phyloP scores from a whole-genome alignment of 140 eudicot genomes.

The Anethum foeniculum region DNA sequence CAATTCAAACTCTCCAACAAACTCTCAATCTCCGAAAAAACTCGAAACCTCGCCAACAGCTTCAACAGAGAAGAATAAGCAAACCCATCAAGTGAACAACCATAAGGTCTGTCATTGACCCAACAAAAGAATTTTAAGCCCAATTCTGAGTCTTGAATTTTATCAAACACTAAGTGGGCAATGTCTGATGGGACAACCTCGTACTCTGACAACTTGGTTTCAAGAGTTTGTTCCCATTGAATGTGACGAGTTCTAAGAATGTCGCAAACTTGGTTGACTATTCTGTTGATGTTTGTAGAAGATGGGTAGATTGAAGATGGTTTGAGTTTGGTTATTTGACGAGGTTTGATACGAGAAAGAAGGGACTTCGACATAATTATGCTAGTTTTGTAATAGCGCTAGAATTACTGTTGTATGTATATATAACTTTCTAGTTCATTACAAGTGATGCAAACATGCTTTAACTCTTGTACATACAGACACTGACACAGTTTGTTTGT shows the following conservation, averaged over 20 bases:
- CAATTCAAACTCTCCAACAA: slow-evolving; percentile 37
- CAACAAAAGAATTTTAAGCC: slow-evolving; percentile 49
- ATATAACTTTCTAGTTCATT: not conserved
- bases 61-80: slow-evolving; percentile 79
- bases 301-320: slow-evolving; percentile 16
- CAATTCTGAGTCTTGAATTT: slow-evolving; percentile 40
- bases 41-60: slow-evolving; percentile 59
- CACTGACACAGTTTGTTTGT: not conserved
- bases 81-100: slow-evolving; percentile 48
- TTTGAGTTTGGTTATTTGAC: slow-evolving; percentile 25
- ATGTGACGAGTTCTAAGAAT: slow-evolving; percentile 40
- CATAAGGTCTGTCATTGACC: slow-evolving; percentile 46
- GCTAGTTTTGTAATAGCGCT: not conserved
- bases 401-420: not conserved
- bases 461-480: too few species aligned
- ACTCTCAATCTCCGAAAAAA: slow-evolving; percentile 46
- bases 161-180: slow-evolving; percentile 81
- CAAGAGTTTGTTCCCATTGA: slow-evolving; percentile 61
- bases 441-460: not conserved
- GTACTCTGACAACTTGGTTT: slow-evolving; percentile 41
- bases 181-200: slow-evolving; percentile 61
- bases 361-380: slow-evolving; percentile 57
- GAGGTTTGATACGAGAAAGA: slow-evolving; percentile 69
- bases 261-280: slow-evolving; percentile 42
- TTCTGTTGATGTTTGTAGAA: slow-evolving; percentile 23